Evolutionary conservation across 2,329 filamentous ascomycete genomes (phyloP).

Genomic region (Penicillium sp.): DNA sequence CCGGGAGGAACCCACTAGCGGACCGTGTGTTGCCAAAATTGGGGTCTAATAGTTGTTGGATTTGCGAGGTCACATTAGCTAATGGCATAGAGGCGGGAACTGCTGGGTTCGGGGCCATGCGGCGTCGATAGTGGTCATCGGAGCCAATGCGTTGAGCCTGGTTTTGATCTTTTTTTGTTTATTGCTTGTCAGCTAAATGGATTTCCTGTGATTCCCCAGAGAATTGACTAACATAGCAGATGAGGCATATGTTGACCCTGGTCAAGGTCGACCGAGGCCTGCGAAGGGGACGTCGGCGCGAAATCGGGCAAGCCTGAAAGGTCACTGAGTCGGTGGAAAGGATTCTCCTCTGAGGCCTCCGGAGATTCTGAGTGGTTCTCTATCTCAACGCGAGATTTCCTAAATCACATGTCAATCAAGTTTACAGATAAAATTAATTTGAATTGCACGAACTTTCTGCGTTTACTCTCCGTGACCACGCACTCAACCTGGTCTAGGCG

Average conservation of each 20-base stretch:
- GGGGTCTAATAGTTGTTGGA: conserved; percentile 39
- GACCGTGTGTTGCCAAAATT: conserved; percentile 51
- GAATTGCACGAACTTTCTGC: conserved; percentile 54
- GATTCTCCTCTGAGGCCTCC: conserved; percentile 36
- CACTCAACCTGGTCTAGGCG: conserved; percentile 54
- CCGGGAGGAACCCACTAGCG: conserved; percentile 49
- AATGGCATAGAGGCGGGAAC: conserved; percentile 39
- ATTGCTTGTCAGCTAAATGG: background rate
- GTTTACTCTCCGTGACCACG: conserved; percentile 73
- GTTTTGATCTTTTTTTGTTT: conserved; percentile 25
- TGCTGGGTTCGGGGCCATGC: conserved; percentile 44
- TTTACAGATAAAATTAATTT: conserved; percentile 13
- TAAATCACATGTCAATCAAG: conserved; percentile 15
- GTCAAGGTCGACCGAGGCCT: conserved; percentile 48
- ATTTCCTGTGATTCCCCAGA: background rate
- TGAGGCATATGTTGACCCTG: conserved; percentile 60
- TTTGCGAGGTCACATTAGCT: conserved; percentile 35
- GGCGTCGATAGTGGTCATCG: conserved; percentile 44
- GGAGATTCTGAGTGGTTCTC: conserved; percentile 39
- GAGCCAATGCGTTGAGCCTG: conserved; percentile 48
- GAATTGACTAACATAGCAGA: conserved; percentile 56
- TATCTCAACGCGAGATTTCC: conserved; percentile 42
- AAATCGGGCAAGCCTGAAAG: conserved; percentile 32
- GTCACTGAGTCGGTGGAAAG: conserved; percentile 29
- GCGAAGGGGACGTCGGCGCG: conserved; percentile 42